Conservation (phyloP, 176 grass and related monocot species). For the Hordeum marinum region DNA sequence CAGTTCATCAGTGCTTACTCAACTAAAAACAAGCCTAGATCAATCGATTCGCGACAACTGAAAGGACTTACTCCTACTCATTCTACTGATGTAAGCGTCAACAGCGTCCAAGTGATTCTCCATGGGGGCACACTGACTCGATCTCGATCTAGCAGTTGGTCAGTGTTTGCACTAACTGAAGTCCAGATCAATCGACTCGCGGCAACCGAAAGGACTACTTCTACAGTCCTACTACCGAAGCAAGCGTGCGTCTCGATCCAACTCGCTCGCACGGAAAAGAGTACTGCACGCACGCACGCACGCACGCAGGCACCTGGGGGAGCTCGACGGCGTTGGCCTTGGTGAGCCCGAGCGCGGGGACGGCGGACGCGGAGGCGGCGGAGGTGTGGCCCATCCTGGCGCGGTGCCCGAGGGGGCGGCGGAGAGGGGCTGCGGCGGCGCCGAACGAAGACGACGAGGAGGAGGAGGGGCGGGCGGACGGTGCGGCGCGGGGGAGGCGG, state of each 20-base stretch:
- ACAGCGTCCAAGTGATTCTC: not conserved
- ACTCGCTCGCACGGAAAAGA: not conserved
- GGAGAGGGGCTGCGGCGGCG: not conserved
- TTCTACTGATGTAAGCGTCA: not conserved
- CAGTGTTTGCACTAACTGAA: not conserved
- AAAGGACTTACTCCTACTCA: not conserved
- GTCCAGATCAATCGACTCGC: not conserved
- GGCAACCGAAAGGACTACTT: not conserved
- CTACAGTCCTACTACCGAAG: not conserved
- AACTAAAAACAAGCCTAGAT: not conserved
- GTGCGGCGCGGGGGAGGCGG: not conserved
- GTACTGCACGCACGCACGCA: not conserved
- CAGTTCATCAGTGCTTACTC: not conserved
- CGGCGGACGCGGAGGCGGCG: not conserved
- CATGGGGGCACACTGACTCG: not conserved
- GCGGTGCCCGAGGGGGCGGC: constrained; percentile 29
- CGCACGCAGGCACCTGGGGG: constrained; percentile 76
- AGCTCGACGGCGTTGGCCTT: constrained; percentile 62
- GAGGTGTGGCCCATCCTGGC: constrained; percentile 67
- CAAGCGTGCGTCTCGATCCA: not conserved
- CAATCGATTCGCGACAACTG: not conserved
- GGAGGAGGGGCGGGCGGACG: constrained; percentile 8
- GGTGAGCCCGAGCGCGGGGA: constrained; percentile 71
- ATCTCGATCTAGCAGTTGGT: constrained; percentile 20
- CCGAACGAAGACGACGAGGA: not conserved